Base-by-base conservation (phyloP, 495 filamentous ascomycete species). In the Poronia punctata region DNA sequence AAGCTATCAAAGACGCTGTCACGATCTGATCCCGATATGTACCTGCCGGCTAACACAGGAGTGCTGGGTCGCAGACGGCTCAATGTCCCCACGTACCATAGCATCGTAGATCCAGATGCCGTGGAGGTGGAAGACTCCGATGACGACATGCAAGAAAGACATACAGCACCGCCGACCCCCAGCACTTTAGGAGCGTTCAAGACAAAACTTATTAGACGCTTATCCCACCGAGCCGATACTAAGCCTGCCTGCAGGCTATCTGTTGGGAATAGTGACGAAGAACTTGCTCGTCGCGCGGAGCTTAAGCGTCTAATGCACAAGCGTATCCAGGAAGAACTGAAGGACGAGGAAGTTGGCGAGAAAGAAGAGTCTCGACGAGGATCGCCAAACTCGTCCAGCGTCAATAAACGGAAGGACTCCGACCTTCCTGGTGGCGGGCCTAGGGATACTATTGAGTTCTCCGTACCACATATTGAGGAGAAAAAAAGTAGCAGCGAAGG, bases 301-400 rank as follows among this genome's bases (percentile, higher is more conserved):
- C 42, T 76, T 35, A 68, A 62, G 47, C 59, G 71, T 30, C 49
- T 74, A 10, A 64, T 69, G 58, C 63, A 69, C 36, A 65, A 68
- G 43, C 60, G 72, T 40, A 74, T 76, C 16, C 66, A 70, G 37
- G 68, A 74, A 27, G 72, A 76, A 38, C 50, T 76, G 21, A 65
- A 64, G 36, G 67, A 43, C 23, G 66, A 65, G 23, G 52, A 62
- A 38, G 49, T 50, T 12, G 40, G 57, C 33, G 48, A 46, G 16
- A 43, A 55, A 15, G 20, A 44, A 44, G 6, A 47, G 27, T 1
- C 41, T 29, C 11, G 30, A 21, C 34, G 43, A 35, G 26, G 30
- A 40, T 21, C 31, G 5, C 48, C 32, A 9, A 27, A 10, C 17
- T 29, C 38, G 9, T 15, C 40, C 26, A 38, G 34, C 19, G 43